Conservation (phyloP, 257 asterid genomes). For the Solanum medicagineum region DNA sequence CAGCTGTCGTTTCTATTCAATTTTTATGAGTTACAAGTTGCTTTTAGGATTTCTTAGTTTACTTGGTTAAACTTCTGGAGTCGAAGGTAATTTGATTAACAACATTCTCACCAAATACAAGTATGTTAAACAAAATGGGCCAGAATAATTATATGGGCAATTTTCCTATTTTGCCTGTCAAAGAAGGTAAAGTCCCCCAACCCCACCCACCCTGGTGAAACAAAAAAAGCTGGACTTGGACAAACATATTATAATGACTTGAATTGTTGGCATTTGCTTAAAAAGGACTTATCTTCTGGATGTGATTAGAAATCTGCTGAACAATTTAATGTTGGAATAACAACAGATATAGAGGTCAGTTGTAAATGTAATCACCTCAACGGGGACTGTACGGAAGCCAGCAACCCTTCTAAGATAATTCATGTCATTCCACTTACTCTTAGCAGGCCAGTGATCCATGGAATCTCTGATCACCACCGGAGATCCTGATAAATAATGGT, state of each 20-base stretch:
- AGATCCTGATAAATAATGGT: slow-evolving; percentile 14
- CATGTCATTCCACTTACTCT: slow-evolving; percentile 65
- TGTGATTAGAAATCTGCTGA: background rate
- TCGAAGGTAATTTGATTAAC: background rate
- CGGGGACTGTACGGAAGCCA: slow-evolving; percentile 94
- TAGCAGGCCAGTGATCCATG: slow-evolving; percentile 95
- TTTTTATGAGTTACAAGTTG: background rate
- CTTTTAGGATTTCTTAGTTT: background rate
- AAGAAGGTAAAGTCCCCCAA: background rate
- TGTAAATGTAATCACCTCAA: slow-evolving; percentile 51
- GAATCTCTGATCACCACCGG: slow-evolving; percentile 61
- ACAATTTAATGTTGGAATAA: background rate
- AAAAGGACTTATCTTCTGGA: background rate
- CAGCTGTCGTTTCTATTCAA: background rate
- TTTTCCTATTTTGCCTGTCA: background rate
- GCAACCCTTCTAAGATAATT: slow-evolving; percentile 69
- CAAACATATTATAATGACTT: background rate
- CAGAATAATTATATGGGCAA: background rate
- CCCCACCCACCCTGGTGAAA: too few species aligned
- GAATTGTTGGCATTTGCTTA: background rate
- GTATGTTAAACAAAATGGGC: background rate
- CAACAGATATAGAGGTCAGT: background rate
- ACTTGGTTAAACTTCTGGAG: background rate
- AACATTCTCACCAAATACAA: background rate
- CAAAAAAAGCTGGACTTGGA: background rate